Conservation (phyloP, 805 yeast genomes). For the Wickerhamiella galacta region DNA sequence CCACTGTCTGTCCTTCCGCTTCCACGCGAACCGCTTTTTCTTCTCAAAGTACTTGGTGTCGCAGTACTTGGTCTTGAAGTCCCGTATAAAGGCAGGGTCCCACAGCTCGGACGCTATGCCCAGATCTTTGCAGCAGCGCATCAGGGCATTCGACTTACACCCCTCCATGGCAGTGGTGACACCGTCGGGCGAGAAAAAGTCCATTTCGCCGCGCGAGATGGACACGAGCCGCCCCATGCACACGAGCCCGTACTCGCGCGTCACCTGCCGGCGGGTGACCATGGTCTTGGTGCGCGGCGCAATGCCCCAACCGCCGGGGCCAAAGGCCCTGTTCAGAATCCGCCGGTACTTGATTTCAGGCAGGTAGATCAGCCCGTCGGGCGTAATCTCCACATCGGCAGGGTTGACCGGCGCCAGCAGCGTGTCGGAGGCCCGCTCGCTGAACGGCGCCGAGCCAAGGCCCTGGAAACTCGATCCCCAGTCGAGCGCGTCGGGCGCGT, state of each 20-base stretch:
- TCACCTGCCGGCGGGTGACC: constrained; percentile 55
- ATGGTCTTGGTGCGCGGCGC: constrained; percentile 82
- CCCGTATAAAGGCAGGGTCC: constrained; percentile 83
- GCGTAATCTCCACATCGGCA: constrained; percentile 80
- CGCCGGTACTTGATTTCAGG: constrained; percentile 95
- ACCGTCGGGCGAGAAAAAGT: constrained; percentile 70
- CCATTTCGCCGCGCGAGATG: constrained; percentile 92
- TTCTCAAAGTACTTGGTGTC: constrained; percentile 77
- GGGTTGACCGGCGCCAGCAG: constrained; percentile 45
- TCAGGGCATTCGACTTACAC: constrained; percentile 86
- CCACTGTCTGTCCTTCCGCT: constrained; percentile 62
- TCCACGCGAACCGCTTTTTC: constrained; percentile 68
- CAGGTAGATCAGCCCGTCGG: constrained; percentile 79
- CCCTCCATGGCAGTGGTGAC: constrained; percentile 95
- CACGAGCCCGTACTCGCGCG: constrained; percentile 79
- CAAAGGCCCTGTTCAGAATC: constrained; percentile 76
- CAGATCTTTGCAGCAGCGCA: constrained; percentile 95
- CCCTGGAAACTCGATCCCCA: constrained; percentile 88
- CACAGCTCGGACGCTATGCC: constrained; percentile 94
- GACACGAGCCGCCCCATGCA: constrained; percentile 80
- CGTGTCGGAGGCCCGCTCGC: constrained; percentile 39
- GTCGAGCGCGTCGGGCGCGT: constrained; percentile 22
- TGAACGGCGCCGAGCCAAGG: constrained; percentile 63
- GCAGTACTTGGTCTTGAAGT: constrained; percentile 47
- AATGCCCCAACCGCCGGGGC: constrained; percentile 98